phyloP scores from a whole-genome alignment of 805 yeast species.

The Ogataea saltuana region DNA sequence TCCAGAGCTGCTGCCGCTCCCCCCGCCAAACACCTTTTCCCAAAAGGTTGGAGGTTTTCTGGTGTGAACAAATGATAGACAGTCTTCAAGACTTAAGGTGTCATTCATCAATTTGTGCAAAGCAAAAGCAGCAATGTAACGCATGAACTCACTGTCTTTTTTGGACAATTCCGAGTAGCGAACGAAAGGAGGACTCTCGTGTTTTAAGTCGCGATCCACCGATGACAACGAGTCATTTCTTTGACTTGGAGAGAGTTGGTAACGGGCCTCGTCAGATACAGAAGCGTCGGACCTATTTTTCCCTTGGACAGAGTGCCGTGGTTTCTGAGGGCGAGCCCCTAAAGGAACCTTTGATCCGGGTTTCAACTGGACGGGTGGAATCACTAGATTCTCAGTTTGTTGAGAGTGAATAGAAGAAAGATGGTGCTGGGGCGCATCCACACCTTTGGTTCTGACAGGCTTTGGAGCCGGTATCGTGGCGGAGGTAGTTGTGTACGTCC shows the following conservation, averaged over 20 bases:
- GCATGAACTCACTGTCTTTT: conserved; percentile 56
- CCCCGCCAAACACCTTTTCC: conserved; percentile 46
- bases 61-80: conserved; percentile 43
- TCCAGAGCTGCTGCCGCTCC: conserved; percentile 1
- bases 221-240: background rate
- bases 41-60: conserved; percentile 49
- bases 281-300: too few species aligned
- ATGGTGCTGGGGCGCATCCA: conserved; percentile 10
- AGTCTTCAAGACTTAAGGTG: conserved; percentile 40
- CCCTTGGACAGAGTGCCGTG: background rate
- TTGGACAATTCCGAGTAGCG: conserved; percentile 66
- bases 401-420: background rate
- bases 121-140: conserved; percentile 60
- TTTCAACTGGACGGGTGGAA: background rate
- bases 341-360: background rate
- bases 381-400: background rate
- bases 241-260: background rate
- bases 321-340: background rate
- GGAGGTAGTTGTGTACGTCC: conserved; percentile 33
- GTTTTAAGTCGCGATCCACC: background rate
- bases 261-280: background rate
- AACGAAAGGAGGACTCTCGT: conserved; percentile 32
- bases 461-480: conserved; percentile 40
- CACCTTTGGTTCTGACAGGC: conserved; percentile 26
- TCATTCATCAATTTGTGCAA: conserved; percentile 38